These are phyloP conservation scores for Cladosporium sp. DNA, from an alignment of 2,329 filamentous ascomycete genomes.

Conservation along the genomic window DNA sequence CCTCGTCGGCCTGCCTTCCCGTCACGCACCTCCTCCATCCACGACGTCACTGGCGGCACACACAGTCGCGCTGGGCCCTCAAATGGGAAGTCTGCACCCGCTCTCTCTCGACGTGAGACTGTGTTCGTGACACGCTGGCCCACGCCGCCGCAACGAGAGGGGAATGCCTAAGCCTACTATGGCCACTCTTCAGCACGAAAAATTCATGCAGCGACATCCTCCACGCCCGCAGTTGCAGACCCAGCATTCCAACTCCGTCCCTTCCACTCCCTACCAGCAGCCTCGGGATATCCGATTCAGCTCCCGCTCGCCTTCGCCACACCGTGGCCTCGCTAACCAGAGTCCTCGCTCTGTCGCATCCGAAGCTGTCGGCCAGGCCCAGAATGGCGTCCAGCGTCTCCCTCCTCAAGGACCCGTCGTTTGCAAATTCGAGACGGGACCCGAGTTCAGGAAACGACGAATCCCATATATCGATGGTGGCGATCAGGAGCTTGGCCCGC, in stretches of 20 bases:
- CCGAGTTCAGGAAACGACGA: conserved; percentile 73
- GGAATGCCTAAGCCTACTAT: conserved; percentile 9
- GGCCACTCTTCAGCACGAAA: conserved; percentile 18
- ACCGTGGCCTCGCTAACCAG: conserved; percentile 64
- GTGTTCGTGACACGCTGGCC: conserved; percentile 26
- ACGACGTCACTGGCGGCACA: conserved; percentile 13
- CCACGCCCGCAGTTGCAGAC: conserved; percentile 26
- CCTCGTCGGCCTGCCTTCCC: neutral
- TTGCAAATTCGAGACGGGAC: conserved; percentile 85
- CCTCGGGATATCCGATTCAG: conserved; percentile 75
- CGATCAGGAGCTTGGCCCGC: conserved; percentile 68
- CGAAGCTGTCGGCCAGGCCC: conserved; percentile 67
- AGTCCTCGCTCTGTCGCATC: conserved; percentile 89
- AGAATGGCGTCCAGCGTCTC: conserved; percentile 55
- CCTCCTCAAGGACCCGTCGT: conserved; percentile 37
- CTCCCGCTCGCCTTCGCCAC: conserved; percentile 77
- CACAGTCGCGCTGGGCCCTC: conserved; percentile 16
- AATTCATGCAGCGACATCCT: conserved; percentile 19
- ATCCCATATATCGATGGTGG: conserved; percentile 83
- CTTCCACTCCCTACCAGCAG: conserved; percentile 87
- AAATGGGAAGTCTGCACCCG: conserved; percentile 23
- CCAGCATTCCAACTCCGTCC: conserved; percentile 81
- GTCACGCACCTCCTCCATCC: conserved; percentile 2
- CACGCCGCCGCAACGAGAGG: conserved; percentile 3
- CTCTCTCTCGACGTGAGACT: conserved; percentile 21